Evolutionary conservation across 805 yeast species (phyloP), one percentile per base, ranked within the genome.

Genomic region (Wickerhamiella lipophila): DNA sequence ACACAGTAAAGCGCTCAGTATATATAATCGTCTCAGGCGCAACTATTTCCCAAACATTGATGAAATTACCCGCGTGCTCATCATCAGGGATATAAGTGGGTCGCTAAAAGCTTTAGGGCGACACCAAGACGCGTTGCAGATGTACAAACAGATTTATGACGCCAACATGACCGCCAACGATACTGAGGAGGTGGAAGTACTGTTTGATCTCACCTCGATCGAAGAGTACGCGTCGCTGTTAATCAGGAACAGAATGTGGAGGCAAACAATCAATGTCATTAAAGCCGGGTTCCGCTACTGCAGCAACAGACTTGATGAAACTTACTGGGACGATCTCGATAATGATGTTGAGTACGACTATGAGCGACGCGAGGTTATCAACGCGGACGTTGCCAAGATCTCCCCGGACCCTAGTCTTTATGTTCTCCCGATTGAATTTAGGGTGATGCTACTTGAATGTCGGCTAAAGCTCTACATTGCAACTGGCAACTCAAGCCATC

Each of bases 291-390:
- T 95, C 0, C 69, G 98, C 53, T 87, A 95, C 92, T 74, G 89
- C 13, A 86, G 81, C 51, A 69, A 68, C 12, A 73, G 98, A 53
- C 77, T 71, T 36, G 67, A 67, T 25, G 84, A 81, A 58, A 62
- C 64, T 0, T 79, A 75, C 68, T 83, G 89, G 89, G 78, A 77
- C 53, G 80, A 76, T 6, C 55, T 58, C 3, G 67, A 66, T 13
- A 79, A 79, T 53, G 97, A 89, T 62, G 67, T 83, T 0, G 97
- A 89, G 63, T 89, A 81, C 65, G 96, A 89, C 61, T 75, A 70
- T 21, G 71, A 94, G 59, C 67, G 94, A 1, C 15, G 40, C 3
- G 21, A 34, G 12, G 56, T 53, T 38, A 26, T 32, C n/a, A 18
- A 34, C 16, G 48, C 32, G 26, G 41, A 42, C 26, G 41, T 43